phyloP scores from a whole-genome alignment of 768 basidiomycete species.

The Cyclocybe aegerita region DNA sequence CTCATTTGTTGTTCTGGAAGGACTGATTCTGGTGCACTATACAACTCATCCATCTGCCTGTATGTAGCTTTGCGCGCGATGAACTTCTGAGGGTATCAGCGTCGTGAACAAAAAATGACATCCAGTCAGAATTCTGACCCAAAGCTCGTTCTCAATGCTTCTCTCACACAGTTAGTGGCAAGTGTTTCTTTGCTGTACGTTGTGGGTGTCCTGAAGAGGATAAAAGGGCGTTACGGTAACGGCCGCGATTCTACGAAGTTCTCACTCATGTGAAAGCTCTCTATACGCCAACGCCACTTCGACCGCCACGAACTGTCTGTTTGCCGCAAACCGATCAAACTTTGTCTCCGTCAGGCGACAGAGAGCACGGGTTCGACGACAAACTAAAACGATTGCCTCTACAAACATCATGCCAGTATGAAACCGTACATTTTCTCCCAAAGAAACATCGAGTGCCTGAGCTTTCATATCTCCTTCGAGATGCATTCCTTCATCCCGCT shows the following conservation, averaged over 20 bases:
- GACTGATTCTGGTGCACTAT: constrained; percentile 20
- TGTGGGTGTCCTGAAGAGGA: neutral
- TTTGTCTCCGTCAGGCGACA: too few species aligned
- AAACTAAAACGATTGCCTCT: too few species aligned
- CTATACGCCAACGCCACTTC: constrained; percentile 9
- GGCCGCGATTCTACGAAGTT: constrained; percentile 15
- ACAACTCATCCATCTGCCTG: constrained; percentile 20
- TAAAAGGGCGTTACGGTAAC: constrained; percentile 14
- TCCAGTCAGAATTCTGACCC: neutral
- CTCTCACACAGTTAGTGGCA: constrained; percentile 23
- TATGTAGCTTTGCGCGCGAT: constrained; percentile 22
- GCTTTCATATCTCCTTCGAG: too few species aligned
- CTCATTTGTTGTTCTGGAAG: constrained; percentile 6
- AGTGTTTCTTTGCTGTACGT: constrained; percentile 5
- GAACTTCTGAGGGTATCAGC: neutral
- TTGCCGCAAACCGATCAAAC: too few species aligned
- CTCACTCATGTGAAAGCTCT: constrained; percentile 9
- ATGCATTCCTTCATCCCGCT: too few species aligned
- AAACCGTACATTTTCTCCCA: too few species aligned
- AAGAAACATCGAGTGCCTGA: too few species aligned
- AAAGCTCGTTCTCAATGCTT: constrained; percentile 19
- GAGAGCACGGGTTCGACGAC: too few species aligned
- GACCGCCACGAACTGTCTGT: neutral
- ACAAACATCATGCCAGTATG: too few species aligned
- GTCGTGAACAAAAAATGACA: neutral